Base-by-base conservation (phyloP, 805 yeast genomes). In the Clavispora vitiphila region DNA sequence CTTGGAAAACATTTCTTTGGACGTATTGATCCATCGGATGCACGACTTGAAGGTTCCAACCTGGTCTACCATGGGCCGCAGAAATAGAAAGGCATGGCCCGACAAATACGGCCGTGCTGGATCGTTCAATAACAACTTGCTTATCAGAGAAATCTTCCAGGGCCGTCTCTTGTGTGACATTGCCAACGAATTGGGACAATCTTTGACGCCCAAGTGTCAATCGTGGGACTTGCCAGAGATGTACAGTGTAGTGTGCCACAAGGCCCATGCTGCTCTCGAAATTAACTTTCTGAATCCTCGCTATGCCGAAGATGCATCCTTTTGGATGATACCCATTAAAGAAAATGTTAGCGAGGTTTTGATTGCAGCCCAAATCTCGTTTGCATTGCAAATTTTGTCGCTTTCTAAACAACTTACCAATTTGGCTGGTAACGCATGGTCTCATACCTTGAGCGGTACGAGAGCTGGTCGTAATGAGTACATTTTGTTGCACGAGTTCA, bases 381-480 rank as follows among this genome's bases (percentile, higher is more conserved):
- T 89, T 57, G 73, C 83, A 48, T 78, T 81, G 41, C 98, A 93
- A 63, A 82, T 93, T 44, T 65, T 93, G 40, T 87, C 97, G 2
- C 71, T 93, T 40, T 86, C 98, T 0, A 87, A 87, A 53, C 96
- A 90, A 57, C 71, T 93, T 55, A 93, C 99, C 1, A 85, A 83
- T 50, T 71, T 93, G 47, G 97, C 98, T 1, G 99, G 99, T 54
- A 93, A 93, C 61, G 91, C 96, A 0, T 93, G 99, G 99, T 77
- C 95, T 1, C 89, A 87, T 48, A 93, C 99, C 1, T 71, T 93
- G 38, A 82, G 88, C 39, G 99, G 99, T 64, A 88, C 97, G 0
- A 77, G 99, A 55, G 95, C 96, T 8, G 97, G 96, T 54, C 78
- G 99, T 67, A 91, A 91, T 64, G 98, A 93, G 62, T 93, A 69